Base-by-base conservation (phyloP, 805 yeast species). In the Saturnispora ahearnii region DNA sequence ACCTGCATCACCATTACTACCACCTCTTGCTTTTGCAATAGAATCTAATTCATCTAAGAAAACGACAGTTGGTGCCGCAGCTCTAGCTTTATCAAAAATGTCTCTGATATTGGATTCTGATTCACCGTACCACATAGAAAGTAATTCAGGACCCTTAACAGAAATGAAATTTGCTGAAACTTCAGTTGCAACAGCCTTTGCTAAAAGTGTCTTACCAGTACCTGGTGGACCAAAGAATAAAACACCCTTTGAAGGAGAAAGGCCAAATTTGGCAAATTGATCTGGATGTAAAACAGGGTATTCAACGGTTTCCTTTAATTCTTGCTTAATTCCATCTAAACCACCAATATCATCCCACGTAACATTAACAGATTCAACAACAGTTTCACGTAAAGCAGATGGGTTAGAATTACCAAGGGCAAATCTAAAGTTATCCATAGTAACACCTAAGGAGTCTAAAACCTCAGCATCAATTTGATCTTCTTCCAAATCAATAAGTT, bases 321-420 rank as follows among this genome's bases (percentile, higher is more conserved):
- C 99, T 65, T 82, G 83, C 81, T 93, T 93, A 72, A 93, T 91
- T 63, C 82, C 82, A 67, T 93, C 99, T 65, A 93, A 78, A 58
- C 99, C 99, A 73, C 99, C 99, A 76, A 93, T 89, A 65, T 93
- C 99, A 69, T 90, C 96, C 99, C 99, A 93, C 51, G 96, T 90
- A 62, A 93, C 98, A 63, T 93, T 93, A 65, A 93, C 98, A 62
- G 89, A 84, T 76, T 95, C 98, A 57, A 95, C 99, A 61, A 93
- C 99, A 51, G 99, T 95, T 75, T 93, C 99, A 75, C 99, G 93
- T 62, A 95, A 78, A 2, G 99, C 99, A 54, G 97, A 88, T 70
- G 99, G 99, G 69, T 93, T 95, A 57, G 97, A 89, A 72, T 88
- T 89, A 66, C 98, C 97, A 48, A 95, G 77, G 4, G 99, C 98